Conservation (phyloP, 495 filamentous ascomycete species). For the Trichoderma parareesei region DNA sequence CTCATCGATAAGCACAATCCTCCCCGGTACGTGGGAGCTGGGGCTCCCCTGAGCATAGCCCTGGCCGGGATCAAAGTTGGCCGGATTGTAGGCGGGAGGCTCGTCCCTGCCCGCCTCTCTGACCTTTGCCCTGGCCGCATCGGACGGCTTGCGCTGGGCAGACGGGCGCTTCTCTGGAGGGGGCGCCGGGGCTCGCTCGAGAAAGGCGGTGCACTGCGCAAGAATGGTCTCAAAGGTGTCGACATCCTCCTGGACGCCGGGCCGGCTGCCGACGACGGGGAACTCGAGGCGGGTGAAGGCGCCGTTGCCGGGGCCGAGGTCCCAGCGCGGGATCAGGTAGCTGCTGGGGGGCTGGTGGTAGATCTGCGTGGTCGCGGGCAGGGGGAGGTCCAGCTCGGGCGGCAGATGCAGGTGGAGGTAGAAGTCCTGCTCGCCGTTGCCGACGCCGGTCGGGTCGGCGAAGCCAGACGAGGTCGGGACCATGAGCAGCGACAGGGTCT, state of each 20-base stretch:
- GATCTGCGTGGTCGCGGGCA: slow-evolving; percentile 90
- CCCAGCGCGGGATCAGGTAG: slow-evolving; percentile 91
- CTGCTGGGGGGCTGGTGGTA: slow-evolving; percentile 83
- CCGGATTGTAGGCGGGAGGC: slow-evolving; percentile 67
- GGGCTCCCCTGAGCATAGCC: slow-evolving; percentile 54
- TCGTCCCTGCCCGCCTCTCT: slow-evolving; percentile 28
- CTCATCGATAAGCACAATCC: slow-evolving; percentile 92
- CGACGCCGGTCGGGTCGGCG: slow-evolving; percentile 50
- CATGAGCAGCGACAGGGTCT: slow-evolving; percentile 88
- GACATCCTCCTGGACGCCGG: slow-evolving; percentile 78
- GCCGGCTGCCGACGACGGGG: slow-evolving; percentile 57
- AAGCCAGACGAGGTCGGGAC: slow-evolving; percentile 75
- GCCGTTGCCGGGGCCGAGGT: slow-evolving; percentile 74
- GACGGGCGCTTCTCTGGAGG: slow-evolving; percentile 40
- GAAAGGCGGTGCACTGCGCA: slow-evolving; percentile 89
- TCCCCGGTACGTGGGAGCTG: slow-evolving; percentile 45
- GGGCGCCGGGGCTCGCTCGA: slow-evolving; percentile 52
- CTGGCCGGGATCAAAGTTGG: slow-evolving; percentile 69
- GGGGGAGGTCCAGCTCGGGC: slow-evolving; percentile 83
- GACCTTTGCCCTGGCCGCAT: not conserved
- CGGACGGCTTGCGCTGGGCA: slow-evolving; percentile 31
- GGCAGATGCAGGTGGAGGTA: slow-evolving; percentile 90
- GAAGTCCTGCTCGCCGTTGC: slow-evolving; percentile 76
- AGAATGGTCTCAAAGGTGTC: slow-evolving; percentile 96
- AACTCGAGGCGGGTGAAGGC: slow-evolving; percentile 91